Percentiles rank a stretch among this genome's conserved stretches.
Evolutionary conservation across 2,329 filamentous ascomycete species (phyloP).

Genomic region (Chaetomiaceae sp.): DNA sequence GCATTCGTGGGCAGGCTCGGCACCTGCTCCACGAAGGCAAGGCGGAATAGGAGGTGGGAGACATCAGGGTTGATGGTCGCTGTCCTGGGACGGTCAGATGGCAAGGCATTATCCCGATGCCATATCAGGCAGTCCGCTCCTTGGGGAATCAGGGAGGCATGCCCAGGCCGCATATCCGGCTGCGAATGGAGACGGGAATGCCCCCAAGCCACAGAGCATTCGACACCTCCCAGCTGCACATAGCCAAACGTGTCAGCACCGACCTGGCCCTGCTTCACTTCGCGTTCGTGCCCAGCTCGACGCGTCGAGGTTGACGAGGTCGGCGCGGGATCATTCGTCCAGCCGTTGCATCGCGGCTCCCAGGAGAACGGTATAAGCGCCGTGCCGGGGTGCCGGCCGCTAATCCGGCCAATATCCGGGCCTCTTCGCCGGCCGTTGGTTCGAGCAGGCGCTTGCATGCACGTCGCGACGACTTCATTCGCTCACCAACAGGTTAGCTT

Average conservation of each 20-base stretch:
- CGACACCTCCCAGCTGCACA: background rate
- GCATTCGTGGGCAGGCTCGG: too few relatives aligned
- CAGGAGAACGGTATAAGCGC: conserved; percentile 11
- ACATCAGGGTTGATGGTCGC: too few relatives aligned
- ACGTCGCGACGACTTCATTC: conserved; percentile 4
- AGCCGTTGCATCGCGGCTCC: background rate
- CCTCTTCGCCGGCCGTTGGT: background rate
- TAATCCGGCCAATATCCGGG: conserved; percentile 1
- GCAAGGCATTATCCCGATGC: too few relatives aligned
- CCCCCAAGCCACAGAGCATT: background rate
- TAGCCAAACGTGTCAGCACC: background rate
- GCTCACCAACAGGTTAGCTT: background rate
- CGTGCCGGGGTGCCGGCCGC: conserved; percentile 1
- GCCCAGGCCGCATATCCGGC: too few relatives aligned
- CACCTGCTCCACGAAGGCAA: too few relatives aligned
- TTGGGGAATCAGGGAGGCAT: too few relatives aligned
- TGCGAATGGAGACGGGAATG: too few relatives aligned
- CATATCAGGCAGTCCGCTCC: too few relatives aligned
- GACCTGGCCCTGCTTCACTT: background rate
- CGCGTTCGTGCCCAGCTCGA: background rate
- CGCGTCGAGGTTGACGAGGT: background rate
- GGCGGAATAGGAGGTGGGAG: too few relatives aligned
- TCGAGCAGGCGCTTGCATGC: conserved; percentile 10
- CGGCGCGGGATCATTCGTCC: conserved; percentile 2
- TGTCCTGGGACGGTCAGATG: too few relatives aligned